Base-by-base conservation (phyloP, 2,329 filamentous ascomycete genomes). In the Exophiala lecanii-corni region DNA sequence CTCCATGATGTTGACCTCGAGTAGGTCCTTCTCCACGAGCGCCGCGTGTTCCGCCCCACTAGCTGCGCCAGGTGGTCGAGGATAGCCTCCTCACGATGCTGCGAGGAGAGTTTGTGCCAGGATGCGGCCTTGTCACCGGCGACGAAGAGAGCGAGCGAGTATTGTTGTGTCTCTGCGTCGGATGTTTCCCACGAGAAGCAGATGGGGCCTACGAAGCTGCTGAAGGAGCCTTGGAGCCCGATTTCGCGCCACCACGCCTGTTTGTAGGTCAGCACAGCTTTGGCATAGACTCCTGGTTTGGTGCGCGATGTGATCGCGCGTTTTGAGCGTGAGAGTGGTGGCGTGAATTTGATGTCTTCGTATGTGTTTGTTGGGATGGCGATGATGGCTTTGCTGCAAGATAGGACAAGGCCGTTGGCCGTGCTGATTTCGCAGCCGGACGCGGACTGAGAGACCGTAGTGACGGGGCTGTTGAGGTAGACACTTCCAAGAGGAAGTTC, bases 301-400 rank as follows among this genome's bases (percentile, higher is more conserved):
- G 62, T 66, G 6, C 48, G 43, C 1, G 59, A 53, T 1, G 55
- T 52, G 12, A 67, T 41, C 1, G 41, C 43, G 15, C 47, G 36
- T 36, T 67, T 64, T 3, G 38, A 38, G 0, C 28, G 10, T 0
- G 66, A 64, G 4, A 69, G 55, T 0, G 56, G 42, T 1, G 75
- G 75, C 0, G 61, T 55, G 55, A 78, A 74, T 3, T 57, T 58
- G 17, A 79, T 66, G 5, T 67, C 62, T 7, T 62, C 61, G 40
- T 71, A 68, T 32, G 75, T 58, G 5, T 74, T 66, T 4, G 67
- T 72, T 0, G 75, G 70, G 4, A 78, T 57, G 1, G 74, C 72
- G 2, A 75, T 47, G 36, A 78, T 68, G 18, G 67, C 60, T 33
- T 69, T 71, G 5, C 61, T 61, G 2, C 66, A 68, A 4, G 50